Evolutionary conservation across 257 asterid species (phyloP), one percentile per base, ranked within the genome.

Genomic region (Misopates orontium): DNA sequence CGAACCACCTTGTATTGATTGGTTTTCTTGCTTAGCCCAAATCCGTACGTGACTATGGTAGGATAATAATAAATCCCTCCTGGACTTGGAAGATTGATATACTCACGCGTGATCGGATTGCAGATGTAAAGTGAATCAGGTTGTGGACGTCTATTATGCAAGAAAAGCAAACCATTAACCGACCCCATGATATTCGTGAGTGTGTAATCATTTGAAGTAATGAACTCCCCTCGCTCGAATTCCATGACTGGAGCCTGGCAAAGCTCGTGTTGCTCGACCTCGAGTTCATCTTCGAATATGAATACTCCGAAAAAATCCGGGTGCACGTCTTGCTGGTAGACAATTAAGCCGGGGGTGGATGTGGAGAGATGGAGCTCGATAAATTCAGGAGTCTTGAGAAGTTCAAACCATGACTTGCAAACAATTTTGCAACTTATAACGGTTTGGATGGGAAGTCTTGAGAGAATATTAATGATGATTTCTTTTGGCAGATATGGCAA

Each of bases 401-500:
- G 42, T 0, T 57, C 6, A 1, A 18, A 52, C 76, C 69, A 65
- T 0, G 52, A 7, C 64, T 64, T 66, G 73, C 62, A 58, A 5
- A 65, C 69, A 20, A 65, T 64, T 8, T 45, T 23, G 64, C 79
- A 75, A 28, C 24, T 20, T 10, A 50, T 0, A 64, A 70, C 53
- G 11, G 42, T 45, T 24, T 41, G 57, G 42, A 64, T 41, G 1
- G 76, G 69, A 32, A 70, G 44, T 7, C 69, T 69, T 4, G 57
- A 23, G 4, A 69, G 62, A 18, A 74, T 74, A 14, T 64, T 62
- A 22, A 44, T 47, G 58, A 32, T 31, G 14, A 74, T 18, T 21
- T 64, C 68, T 14, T 60, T 17, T 9, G 75, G 75, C 0, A 69
- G 69, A n/a, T n/a, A n/a, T n/a, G n/a, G n/a, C n/a, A n/a, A n/a